Base-by-base conservation (phyloP, 257 asterid species). In the Paulownia fortunei region DNA sequence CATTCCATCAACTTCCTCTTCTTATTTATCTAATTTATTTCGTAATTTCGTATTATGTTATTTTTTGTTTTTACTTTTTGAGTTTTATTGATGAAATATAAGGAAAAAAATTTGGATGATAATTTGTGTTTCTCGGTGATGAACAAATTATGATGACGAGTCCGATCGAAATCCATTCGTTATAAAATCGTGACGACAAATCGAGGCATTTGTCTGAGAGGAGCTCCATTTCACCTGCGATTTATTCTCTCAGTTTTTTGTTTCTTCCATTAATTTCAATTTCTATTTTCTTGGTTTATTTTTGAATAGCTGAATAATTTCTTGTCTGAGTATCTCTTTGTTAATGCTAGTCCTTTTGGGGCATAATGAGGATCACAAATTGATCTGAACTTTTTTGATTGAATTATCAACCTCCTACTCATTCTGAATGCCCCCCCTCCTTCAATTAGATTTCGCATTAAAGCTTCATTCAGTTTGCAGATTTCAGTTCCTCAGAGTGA, bases 151-250 rank as follows among this genome's bases (percentile, higher is more conserved):
- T 67, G 97, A 93, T 91, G 94, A 88, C 94, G 98, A 93, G 96
- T 93, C 98, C 83, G 97, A 93, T 84, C 84, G 91, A 88, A 86
- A 88, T 89, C 92, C 94, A 91, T 91, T 93, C 94, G 86, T 76
- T 61, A 55, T 49, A 52, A 67, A 84, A 79, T 79, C 80, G 79
- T 93, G 97, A 87, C 76, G 96, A 88, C 93, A 71, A 69, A 80
- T 77, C 92, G 96, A 93, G 96, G 96, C 97, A 90, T 93, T 93
- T 91, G 94, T 90, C 96, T 90, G 97, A 91, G 92, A 88, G 94
- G 72, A 89, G 76, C 81, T 21, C 3, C 41, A 5, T 21, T 63
- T 49, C 64, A 26, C 39, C 66, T 27, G 51, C 54, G 18, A 0
- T 15, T n/a, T 0, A 1, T 21, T 34, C 36, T 61, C 0, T 10